Base-by-base conservation (phyloP, 805 yeast species). In the Lipomyces sp. region DNA sequence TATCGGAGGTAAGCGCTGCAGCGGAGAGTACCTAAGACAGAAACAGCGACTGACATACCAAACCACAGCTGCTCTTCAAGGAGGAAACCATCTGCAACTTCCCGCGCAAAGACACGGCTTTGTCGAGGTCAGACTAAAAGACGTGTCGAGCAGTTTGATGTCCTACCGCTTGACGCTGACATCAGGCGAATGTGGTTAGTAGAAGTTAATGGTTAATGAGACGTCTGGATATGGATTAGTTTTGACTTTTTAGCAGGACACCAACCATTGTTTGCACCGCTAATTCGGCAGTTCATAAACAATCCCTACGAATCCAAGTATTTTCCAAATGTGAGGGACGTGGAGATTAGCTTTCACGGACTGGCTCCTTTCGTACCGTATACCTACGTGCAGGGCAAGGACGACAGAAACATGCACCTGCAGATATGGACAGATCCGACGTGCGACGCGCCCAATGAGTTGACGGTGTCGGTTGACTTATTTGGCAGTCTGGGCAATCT, bases 281-380 rank as follows among this genome's bases (percentile, higher is more conserved):
- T 88, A 33, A 66, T 85, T 2, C 74, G 88, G 49, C 96, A 89
- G 65, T 77, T 77, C 69, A 70, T 79, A 3, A 69, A 72, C 10
- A 81, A 80, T 32, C 85, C 86, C 0, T 75, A 70, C 59, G 96
- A 90, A 64, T 76, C 87, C 0, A 88, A 87, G 68, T 90, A 91
- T 89, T 85, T 82, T 61, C 67, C 84, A 7, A 75, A 82, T 48
- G 53, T 45, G 10, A n/a, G 29, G 8, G 64, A 70, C 3, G 65
- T 71, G 51, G 70, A 62, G 52, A 65, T 73, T 34, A 70, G 69
- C 44, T 67, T 73, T 34, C 91, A 86, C 62, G 84, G 86, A 26
- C 74, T 80, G 22, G 81, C 93, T 0, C 91, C 90, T 2, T 84
- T 69, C 61, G 76, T 81, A 1, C 89, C 93, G 3, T 18, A 24